Evolutionary conservation across 2,329 filamentous ascomycete genomes (phyloP).

Genomic region (Monosporascus sp.): DNA sequence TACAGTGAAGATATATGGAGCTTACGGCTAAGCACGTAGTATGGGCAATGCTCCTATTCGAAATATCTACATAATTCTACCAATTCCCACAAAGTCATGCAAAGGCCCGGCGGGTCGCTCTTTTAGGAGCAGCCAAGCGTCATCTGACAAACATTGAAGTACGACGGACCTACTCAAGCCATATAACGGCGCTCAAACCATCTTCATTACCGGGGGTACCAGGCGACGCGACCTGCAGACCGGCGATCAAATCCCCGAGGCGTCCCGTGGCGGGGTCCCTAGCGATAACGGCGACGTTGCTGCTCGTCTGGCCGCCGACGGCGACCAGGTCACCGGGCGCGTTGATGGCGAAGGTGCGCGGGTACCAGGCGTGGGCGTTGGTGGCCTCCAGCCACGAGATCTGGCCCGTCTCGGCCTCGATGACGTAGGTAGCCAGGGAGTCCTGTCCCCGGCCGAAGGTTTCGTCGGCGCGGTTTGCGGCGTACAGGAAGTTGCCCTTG

Average conservation of each 20-base stretch:
- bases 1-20: too few species aligned
- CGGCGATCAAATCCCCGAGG: constrained; percentile 44
- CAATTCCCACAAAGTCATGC: too few species aligned
- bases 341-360: constrained; percentile 60
- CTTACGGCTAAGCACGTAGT: too few species aligned
- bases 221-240: constrained; percentile 33
- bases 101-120: too few species aligned
- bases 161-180: constrained; percentile 34
- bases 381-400: constrained; percentile 49
- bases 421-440: constrained; percentile 49
- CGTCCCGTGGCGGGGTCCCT: constrained; percentile 51
- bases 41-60: too few species aligned
- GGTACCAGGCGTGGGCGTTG: constrained; percentile 54
- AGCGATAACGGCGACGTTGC: constrained; percentile 52
- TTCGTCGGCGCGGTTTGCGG: constrained; percentile 58
- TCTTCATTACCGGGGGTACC: constrained; percentile 40
- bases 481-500: constrained; percentile 51
- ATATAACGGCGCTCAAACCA: constrained; percentile 43
- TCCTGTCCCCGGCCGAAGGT: constrained; percentile 51
- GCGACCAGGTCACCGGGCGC: constrained; percentile 55
- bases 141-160: too few species aligned
- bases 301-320: constrained; percentile 57
- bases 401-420: constrained; percentile 40
- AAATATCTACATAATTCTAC: too few species aligned
- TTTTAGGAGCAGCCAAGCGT: too few species aligned